Percentiles rank a stretch among this genome's conserved stretches.
Conservation (phyloP, 164 flowering plant genomes). For the Tetrastigma voinierianum region DNA sequence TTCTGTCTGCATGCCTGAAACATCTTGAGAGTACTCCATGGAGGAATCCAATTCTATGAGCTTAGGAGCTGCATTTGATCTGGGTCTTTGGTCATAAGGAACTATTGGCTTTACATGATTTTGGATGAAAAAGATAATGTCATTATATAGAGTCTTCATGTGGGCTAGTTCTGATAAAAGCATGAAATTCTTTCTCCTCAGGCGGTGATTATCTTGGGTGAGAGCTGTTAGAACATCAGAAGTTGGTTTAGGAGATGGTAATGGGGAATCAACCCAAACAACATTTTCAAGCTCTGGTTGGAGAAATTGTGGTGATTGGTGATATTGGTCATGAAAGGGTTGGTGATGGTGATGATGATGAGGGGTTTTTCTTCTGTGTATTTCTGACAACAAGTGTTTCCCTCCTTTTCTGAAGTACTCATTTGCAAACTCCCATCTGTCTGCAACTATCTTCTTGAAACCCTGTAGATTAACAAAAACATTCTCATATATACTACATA, state of each 20-base stretch:
- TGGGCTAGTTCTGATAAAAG: slow-evolving; percentile 57
- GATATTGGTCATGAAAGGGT: slow-evolving; percentile 17
- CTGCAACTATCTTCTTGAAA: slow-evolving; percentile 53
- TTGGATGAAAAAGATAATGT: slow-evolving; percentile 60
- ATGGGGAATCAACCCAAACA: slow-evolving; percentile 21
- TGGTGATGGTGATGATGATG: slow-evolving; percentile 32
- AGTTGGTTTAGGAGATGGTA: slow-evolving; percentile 13
- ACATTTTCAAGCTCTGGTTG: slow-evolving; percentile 19
- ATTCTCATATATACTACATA: not conserved
- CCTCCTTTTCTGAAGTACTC: slow-evolving; percentile 50
- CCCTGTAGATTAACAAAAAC: slow-evolving; percentile 33
- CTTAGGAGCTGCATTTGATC: slow-evolving; percentile 15
- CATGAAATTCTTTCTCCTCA: slow-evolving; percentile 48
- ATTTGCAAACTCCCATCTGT: slow-evolving; percentile 69
- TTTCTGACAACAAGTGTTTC: slow-evolving; percentile 47
- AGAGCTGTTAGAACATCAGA: slow-evolving; percentile 34
- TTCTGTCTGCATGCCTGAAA: slow-evolving; percentile 5
- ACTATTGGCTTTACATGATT: slow-evolving; percentile 46
- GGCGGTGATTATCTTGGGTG: slow-evolving; percentile 43
- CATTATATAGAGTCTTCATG: slow-evolving; percentile 67
- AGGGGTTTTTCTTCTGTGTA: slow-evolving; percentile 50
- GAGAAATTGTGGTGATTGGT: slow-evolving; percentile 15
- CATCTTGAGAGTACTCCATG: slow-evolving; percentile 15
- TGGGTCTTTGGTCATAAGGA: slow-evolving; percentile 19
- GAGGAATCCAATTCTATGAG: slow-evolving; percentile 22